Evolutionary conservation across 768 basidiomycete genomes (phyloP).

Genomic region (Tremella fuciformis): DNA sequence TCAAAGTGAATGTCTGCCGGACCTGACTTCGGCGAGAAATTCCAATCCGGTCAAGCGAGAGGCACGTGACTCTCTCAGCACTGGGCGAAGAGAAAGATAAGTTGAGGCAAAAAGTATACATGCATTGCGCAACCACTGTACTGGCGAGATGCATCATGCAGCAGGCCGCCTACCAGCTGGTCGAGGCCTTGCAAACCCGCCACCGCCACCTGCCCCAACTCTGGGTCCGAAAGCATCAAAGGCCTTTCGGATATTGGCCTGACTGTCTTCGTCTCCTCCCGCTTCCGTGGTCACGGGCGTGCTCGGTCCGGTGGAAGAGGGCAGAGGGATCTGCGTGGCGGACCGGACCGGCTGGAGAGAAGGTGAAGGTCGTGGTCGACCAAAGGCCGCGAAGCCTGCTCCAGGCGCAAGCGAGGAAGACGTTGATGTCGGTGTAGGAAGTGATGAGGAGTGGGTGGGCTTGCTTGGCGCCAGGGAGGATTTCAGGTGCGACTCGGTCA

Average conservation of each 20-base stretch:
- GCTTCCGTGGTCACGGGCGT: conserved; percentile 20
- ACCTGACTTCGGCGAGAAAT: no score
- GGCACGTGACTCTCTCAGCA: no score
- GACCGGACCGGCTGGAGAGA: conserved; percentile 21
- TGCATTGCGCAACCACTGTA: not conserved
- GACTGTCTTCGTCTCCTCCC: conserved; percentile 28
- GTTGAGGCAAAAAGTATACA: not conserved
- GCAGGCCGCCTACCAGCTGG: conserved; percentile 41
- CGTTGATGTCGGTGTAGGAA: conserved; percentile 23
- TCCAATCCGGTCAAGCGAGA: no score
- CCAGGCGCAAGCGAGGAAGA: conserved; percentile 11
- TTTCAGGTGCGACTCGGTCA: conserved; percentile 64
- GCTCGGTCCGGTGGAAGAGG: conserved; percentile 25
- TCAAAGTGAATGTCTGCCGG: no score
- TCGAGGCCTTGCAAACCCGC: conserved; percentile 45
- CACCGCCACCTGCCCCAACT: conserved; percentile 37
- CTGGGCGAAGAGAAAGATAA: no score
- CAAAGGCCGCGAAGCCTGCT: conserved; percentile 29
- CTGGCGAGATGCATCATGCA: not conserved
- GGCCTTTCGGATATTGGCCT: conserved; percentile 37
- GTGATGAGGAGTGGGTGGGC: conserved; percentile 36
- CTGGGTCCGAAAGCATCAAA: conserved; percentile 50
- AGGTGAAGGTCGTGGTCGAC: conserved; percentile 33
- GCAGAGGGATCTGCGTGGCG: conserved; percentile 32
- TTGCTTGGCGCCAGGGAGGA: conserved; percentile 56